A percentile compares a stretch with the other conserved stretches of the same genome.
phyloP scores from a whole-genome alignment of 83 land plant genomes.

The Picea mariana region DNA sequence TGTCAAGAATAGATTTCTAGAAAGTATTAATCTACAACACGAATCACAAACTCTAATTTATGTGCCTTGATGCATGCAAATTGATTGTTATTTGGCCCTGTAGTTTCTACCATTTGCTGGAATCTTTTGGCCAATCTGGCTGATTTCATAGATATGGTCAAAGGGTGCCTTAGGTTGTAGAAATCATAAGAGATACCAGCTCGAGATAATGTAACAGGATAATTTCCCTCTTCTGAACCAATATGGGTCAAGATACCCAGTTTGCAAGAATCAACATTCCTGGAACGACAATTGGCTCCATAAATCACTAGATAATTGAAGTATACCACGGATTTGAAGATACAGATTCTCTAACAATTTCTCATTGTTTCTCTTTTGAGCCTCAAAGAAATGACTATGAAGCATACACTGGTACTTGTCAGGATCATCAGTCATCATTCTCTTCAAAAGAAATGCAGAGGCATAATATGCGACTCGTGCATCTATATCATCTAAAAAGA shows the following conservation, averaged over 20 bases:
- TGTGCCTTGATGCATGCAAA: constrained; percentile 1
- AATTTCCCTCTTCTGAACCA: too few relatives aligned
- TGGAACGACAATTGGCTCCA: too few relatives aligned
- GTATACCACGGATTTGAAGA: too few relatives aligned
- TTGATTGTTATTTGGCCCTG: constrained; percentile 10
- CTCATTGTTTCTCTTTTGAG: constrained; percentile 99
- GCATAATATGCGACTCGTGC: constrained; percentile 97
- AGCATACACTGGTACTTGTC: constrained; percentile 92
- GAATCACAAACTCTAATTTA: neutral
- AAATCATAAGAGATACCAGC: too few relatives aligned
- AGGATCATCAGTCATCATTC: constrained; percentile 98
- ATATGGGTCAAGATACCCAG: too few relatives aligned
- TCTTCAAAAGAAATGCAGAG: constrained; percentile 95
- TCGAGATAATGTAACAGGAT: too few relatives aligned
- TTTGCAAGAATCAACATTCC: too few relatives aligned
- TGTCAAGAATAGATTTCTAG: neutral
- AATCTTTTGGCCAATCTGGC: too few relatives aligned
- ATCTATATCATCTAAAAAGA: constrained; percentile 93
- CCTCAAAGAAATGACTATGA: constrained; percentile 86
- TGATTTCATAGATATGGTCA: too few relatives aligned
- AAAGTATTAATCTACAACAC: neutral
- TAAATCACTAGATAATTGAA: too few relatives aligned
- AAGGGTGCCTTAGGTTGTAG: neutral
- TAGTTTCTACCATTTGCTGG: neutral
- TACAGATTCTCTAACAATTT: constrained; percentile 80